Evolutionary conservation across 352 stramenopile species (phyloP), one percentile per base, ranked within the genome.

Genomic region (Thraustochytrium aureum): DNA sequence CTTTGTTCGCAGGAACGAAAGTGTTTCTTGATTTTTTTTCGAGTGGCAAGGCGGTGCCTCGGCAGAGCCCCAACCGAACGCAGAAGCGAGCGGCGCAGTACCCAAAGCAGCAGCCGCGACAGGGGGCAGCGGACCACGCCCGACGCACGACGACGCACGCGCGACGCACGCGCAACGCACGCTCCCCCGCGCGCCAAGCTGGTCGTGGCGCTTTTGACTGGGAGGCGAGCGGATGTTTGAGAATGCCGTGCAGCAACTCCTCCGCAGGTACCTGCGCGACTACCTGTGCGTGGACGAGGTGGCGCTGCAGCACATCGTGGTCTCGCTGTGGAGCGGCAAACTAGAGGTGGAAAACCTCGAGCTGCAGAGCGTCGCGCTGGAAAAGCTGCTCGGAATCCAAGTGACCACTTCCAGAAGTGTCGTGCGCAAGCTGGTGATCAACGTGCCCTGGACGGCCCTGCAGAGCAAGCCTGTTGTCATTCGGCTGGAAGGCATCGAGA

Each of bases 381-480:
- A 73, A 32, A 17, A 79, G 43, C 4, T 73, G 38, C 69, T 79
- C 26, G 69, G 69, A 17, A 45, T 79, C 6, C 47, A 72, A 10
- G 14, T 74, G 32, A 12, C 7, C 22, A 52, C 50, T 12, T 3
- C 7, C 7, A 14, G 41, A 14, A 73, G 69, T 32, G 50, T 38
- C 38, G 61, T 82, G n/a, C 1, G 64, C 37, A 74, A 62, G 32
- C 61, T 82, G n/a, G 61, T 37, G 10, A 33, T 82, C n/a, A 73
- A 52, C 39, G 62, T 82, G 39, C 73, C 73, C 14, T 82, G 73
- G 73, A 81, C 73, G n/a, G 43, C 72, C 35, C 45, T 82, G 61
- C 73, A 82, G 42, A 82, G 73, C 64, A 61, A 82, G 64, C 73
- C 73, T 6, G 73, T 82, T 22, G 73, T 82, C 7, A 65, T 82